Percentiles rank a stretch among this genome's conserved stretches.
Evolutionary conservation across 1,139 yeast genomes (phyloP).

Genomic region (Kurtzmaniella quercitrusa): DNA sequence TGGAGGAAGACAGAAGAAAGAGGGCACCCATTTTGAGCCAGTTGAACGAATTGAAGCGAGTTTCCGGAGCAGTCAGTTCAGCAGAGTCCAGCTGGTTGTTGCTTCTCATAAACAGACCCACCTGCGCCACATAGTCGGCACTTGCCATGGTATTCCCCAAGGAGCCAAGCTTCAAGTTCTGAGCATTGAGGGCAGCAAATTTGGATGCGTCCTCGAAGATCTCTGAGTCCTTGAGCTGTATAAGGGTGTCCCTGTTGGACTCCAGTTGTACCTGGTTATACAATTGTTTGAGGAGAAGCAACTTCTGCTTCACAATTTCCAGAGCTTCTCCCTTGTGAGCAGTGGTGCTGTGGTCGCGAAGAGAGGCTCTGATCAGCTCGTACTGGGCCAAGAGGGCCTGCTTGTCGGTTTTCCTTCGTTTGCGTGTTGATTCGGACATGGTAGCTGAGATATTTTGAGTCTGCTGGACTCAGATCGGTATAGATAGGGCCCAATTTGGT

Average conservation of each 20-base stretch:
- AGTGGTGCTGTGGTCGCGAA: constrained; percentile 19
- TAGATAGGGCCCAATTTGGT: too few relatives aligned
- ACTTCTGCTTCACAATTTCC: constrained; percentile 20
- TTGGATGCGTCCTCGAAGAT: constrained; percentile 36
- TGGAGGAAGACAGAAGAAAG: constrained; percentile 42
- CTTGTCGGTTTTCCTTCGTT: constrained; percentile 11
- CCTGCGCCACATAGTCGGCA: constrained; percentile 39
- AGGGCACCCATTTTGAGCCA: constrained; percentile 62
- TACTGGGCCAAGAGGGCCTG: constrained; percentile 21
- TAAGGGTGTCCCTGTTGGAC: constrained; percentile 20
- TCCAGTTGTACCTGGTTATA: constrained; percentile 28
- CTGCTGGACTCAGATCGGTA: too few relatives aligned
- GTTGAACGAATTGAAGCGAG: constrained; percentile 37
- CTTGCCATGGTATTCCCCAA: constrained; percentile 45
- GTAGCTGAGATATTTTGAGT: too few relatives aligned
- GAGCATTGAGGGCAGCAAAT: constrained; percentile 49
- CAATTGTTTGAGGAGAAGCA: constrained; percentile 25
- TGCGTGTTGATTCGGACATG: constrained; percentile 8
- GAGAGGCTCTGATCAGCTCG: constrained; percentile 20
- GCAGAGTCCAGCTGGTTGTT: constrained; percentile 8
- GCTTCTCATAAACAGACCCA: constrained; percentile 34
- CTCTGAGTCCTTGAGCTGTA: constrained; percentile 35
- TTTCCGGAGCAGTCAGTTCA: constrained; percentile 6
- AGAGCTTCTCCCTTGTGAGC: constrained; percentile 37
- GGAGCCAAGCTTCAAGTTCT: constrained; percentile 53